Evolutionary conservation across 2,329 filamentous ascomycete species (phyloP), one percentile per base, ranked within the genome.

Genomic region (Amphichorda felina): DNA sequence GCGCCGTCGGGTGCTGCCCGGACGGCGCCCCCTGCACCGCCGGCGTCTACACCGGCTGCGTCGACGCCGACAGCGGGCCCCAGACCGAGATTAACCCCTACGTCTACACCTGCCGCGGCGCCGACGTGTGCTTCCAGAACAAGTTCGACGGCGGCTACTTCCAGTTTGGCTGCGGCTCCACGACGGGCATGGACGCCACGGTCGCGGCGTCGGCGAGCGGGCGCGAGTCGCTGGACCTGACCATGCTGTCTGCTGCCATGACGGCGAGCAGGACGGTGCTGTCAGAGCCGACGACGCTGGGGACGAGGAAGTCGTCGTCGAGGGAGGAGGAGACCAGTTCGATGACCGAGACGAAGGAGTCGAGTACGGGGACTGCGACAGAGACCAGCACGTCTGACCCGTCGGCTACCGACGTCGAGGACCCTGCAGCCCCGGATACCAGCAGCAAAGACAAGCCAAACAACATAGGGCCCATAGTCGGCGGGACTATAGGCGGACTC

Each of bases 41-140:
- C 4, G 72, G 72, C 36, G 64, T 77, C 27, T 77, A 64, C 48
- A 77, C 72, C 3, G 63, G 59, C 27, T 77, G 72, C 40, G 67
- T 74, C 29, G 72, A 77, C 45, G 46, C 47, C 34, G 66, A 64
- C 43, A 71, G 63, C 37, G 56, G 56, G 4, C 54, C 63, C 2
- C 67, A 71, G 46, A 66, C 61, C 3, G 66, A 62, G 37, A 55
- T 64, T 36, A 64, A 77, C 42, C 71, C 72, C 0, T 75, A 74
- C 40, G 56, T 75, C 22, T 75, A 59, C 45, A 73, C 70, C 8
- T 77, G 72, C 49, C 42, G 49, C n/a, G 66, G 62, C 4, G 52
- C 54, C 33, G 46, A 68, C 31, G 61, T 72, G 13, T 76, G 72
- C 46, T 77, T 71, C 51, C 61, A 51, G 42, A 76, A 77, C 44